A percentile compares a stretch with the other conserved stretches of the same genome.
Conservation (phyloP, 352 stramenopile genomes). For the Phytophthora megakarya region DNA sequence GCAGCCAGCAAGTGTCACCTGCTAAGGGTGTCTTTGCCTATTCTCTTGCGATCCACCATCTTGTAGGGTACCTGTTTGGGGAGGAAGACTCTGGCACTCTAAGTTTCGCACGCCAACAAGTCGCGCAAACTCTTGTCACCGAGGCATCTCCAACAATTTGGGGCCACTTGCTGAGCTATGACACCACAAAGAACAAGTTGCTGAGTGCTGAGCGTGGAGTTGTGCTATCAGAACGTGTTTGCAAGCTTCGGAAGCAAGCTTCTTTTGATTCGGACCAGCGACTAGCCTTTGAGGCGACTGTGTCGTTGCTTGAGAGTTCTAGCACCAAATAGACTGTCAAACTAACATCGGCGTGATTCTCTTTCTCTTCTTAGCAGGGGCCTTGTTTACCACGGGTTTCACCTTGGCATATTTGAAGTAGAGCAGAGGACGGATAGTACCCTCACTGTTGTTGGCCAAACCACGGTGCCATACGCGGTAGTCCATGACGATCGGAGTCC, state of each 20-base stretch:
- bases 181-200: slow-evolving; percentile 21
- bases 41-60: slow-evolving; percentile 60
- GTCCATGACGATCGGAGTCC: slow-evolving; percentile 75
- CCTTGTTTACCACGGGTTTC: background rate
- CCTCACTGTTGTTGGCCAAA: slow-evolving; percentile 50
- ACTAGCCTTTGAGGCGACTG: slow-evolving; percentile 30
- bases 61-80: slow-evolving; percentile 60
- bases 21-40: slow-evolving; percentile 58
- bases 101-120: slow-evolving; percentile 52
- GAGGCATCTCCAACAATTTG: slow-evolving; percentile 46
- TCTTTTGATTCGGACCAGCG: slow-evolving; percentile 36
- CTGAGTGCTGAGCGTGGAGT: slow-evolving; percentile 2
- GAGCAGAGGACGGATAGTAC: slow-evolving; percentile 55
- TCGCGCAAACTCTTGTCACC: slow-evolving; percentile 47
- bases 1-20: slow-evolving; percentile 38
- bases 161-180: slow-evolving; percentile 59
- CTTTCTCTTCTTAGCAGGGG: slow-evolving; percentile 38
- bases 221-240: slow-evolving; percentile 22
- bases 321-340: slow-evolving; percentile 25
- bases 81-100: slow-evolving; percentile 29
- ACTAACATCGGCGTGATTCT: slow-evolving; percentile 41
- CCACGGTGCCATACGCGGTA: slow-evolving; percentile 82
- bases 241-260: slow-evolving; percentile 35
- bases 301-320: slow-evolving; percentile 25
- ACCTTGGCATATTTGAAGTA: slow-evolving; percentile 74